phyloP scores from a whole-genome alignment of 1,284 basidiomycete species.

The Quambalaria eucalypti region DNA sequence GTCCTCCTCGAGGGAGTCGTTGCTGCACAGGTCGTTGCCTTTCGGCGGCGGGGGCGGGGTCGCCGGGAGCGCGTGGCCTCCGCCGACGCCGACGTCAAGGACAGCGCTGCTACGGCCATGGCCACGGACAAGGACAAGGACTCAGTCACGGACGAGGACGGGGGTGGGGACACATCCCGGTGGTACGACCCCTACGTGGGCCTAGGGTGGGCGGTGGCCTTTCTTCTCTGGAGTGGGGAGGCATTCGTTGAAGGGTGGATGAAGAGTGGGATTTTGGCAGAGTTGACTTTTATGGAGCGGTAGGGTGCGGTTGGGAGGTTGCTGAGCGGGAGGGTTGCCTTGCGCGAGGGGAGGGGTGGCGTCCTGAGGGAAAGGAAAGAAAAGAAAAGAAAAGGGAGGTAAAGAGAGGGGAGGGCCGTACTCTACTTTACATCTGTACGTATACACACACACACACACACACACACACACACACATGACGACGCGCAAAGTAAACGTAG shows the following conservation, averaged over 20 bases:
- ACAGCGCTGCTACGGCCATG: background rate
- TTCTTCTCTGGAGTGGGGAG: slow-evolving; percentile 24
- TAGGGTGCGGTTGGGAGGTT: no score
- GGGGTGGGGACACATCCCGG: background rate
- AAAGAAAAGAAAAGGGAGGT: no score
- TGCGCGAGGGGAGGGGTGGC: no score
- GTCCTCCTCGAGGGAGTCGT: slow-evolving; percentile 21
- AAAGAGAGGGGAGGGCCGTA: no score
- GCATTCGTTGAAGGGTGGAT: slow-evolving; percentile 29
- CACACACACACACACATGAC: no score
- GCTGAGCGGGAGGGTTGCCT: no score
- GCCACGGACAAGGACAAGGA: background rate
- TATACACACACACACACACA: no score
- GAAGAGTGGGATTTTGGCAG: slow-evolving; percentile 14
- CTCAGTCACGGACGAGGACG: background rate
- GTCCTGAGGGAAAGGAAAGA: no score
- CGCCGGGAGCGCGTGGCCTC: background rate
- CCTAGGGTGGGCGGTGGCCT: slow-evolving; percentile 18
- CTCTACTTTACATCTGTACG: no score
- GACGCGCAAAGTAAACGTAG: no score
- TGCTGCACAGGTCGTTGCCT: slow-evolving; percentile 8
- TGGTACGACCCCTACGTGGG: slow-evolving; percentile 18
- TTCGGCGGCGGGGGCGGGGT: background rate
- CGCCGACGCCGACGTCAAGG: background rate
- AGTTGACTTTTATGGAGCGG: slow-evolving; percentile 5